Conservation (phyloP, 2,329 filamentous ascomycete genomes). For the Gnomoniopsis sp. region DNA sequence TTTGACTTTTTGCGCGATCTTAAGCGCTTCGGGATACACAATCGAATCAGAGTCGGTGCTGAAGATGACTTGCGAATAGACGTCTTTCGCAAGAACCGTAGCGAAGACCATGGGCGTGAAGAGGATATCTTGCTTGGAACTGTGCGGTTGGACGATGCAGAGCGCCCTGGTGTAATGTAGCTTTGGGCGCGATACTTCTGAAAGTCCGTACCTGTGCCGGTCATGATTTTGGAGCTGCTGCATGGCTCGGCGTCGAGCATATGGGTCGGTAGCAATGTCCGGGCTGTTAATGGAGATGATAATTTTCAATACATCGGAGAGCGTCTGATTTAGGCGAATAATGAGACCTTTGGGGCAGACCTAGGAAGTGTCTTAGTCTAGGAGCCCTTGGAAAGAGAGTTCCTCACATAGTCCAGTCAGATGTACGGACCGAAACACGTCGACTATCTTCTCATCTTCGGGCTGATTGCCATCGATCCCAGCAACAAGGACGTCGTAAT, state of each 20-base stretch:
- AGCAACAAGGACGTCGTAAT: background rate
- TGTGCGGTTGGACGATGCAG: constrained; percentile 1
- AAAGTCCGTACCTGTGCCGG: no score
- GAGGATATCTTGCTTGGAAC: constrained; percentile 7
- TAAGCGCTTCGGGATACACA: background rate
- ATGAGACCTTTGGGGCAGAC: background rate
- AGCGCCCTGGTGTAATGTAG: background rate
- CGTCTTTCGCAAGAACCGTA: background rate
- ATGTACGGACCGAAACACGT: background rate
- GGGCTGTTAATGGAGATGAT: background rate
- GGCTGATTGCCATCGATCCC: constrained; percentile 5
- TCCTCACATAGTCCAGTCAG: no score
- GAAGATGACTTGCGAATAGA: background rate
- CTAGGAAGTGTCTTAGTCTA: background rate
- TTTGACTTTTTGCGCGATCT: background rate
- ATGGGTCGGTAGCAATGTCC: background rate
- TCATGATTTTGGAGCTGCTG: no score
- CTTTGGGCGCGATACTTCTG: no score
- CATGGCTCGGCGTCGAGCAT: background rate
- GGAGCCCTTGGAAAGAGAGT: background rate
- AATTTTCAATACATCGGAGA: background rate
- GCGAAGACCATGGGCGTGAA: background rate
- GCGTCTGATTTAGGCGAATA: background rate
- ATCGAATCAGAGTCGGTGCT: constrained; percentile 7
- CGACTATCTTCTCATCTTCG: background rate